These are phyloP conservation scores for Dichotomopilus funicola DNA, from an alignment of 2,329 filamentous ascomycete genomes.

Conservation along the genomic window DNA sequence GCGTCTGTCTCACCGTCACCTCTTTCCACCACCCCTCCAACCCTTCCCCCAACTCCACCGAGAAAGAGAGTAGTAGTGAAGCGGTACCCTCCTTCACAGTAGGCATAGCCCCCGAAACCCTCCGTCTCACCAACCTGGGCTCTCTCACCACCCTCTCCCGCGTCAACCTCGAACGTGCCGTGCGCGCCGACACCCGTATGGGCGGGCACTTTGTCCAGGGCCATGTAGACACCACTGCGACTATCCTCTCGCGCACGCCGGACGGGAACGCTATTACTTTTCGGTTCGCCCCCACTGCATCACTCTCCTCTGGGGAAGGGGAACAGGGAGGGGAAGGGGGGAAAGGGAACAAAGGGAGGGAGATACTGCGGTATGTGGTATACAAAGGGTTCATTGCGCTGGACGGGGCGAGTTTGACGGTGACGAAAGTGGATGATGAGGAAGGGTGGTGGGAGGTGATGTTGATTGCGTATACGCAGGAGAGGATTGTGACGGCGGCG, in stretches of 20 bases:
- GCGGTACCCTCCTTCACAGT: constrained; percentile 75
- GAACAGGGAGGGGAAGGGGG: too few relatives aligned
- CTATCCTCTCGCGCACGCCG: constrained; percentile 62
- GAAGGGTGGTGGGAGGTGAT: constrained; percentile 91
- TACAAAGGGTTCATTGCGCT: constrained; percentile 95
- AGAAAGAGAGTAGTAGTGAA: too few relatives aligned
- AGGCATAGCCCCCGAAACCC: constrained; percentile 89
- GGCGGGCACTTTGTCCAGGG: constrained; percentile 98
- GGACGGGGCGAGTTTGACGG: constrained; percentile 88
- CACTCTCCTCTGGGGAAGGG: too few relatives aligned
- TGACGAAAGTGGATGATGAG: constrained; percentile 76
- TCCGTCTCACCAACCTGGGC: constrained; percentile 93
- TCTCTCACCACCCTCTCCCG: constrained; percentile 55
- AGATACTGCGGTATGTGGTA: constrained; percentile 78
- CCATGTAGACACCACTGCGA: constrained; percentile 86
- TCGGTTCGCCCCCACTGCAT: constrained; percentile 68
- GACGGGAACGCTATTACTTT: constrained; percentile 91
- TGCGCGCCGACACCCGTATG: constrained; percentile 88
- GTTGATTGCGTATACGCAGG: constrained; percentile 95
- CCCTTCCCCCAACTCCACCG: too few relatives aligned
- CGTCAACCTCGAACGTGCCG: constrained; percentile 92
- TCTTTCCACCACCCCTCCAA: constrained; percentile 35
- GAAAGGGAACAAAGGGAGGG: constrained; percentile 23
- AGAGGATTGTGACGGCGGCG: constrained; percentile 73
- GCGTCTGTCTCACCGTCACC: constrained; percentile 87